Percentiles rank a stretch among this genome's conserved stretches.
Evolutionary conservation across 352 stramenopile genomes (phyloP).

Genomic region (Phytopythium chamaehyphon): DNA sequence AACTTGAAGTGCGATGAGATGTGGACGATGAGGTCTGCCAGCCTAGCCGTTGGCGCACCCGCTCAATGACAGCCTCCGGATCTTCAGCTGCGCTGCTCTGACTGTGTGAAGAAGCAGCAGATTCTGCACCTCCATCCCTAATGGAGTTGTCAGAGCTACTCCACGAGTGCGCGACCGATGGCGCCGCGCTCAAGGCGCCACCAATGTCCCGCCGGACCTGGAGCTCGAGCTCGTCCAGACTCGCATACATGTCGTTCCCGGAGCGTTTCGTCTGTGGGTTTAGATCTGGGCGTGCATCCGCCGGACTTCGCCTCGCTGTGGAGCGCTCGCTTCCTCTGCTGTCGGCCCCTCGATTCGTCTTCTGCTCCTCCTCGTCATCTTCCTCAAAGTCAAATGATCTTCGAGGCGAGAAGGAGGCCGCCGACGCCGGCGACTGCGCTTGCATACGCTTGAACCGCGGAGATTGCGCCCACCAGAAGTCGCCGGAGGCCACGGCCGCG

Average conservation of each 20-base stretch:
- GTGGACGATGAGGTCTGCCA: slow-evolving; percentile 10
- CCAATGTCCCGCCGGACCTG: slow-evolving; percentile 11
- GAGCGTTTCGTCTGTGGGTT: not conserved
- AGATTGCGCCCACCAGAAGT: slow-evolving; percentile 66
- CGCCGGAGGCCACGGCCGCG: slow-evolving; percentile 11
- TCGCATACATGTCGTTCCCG: not conserved
- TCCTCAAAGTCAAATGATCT: slow-evolving; percentile 18
- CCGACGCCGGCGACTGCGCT: slow-evolving; percentile 10
- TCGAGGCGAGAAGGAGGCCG: slow-evolving; percentile 17
- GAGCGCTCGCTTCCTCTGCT: slow-evolving; percentile 2
- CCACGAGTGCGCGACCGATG: slow-evolving; percentile 1
- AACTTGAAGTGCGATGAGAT: not conserved
- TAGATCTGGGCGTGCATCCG: not conserved
- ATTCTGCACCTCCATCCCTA: not conserved
- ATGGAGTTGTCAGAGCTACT: not conserved
- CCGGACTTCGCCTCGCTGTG: not conserved
- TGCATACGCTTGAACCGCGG: slow-evolving; percentile 15
- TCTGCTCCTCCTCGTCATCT: slow-evolving; percentile 9
- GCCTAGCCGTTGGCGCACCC: slow-evolving; percentile 50
- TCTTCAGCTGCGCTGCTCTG: slow-evolving; percentile 22
- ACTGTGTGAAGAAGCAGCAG: not conserved
- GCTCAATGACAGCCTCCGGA: slow-evolving; percentile 53
- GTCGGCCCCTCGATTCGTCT: slow-evolving; percentile 1
- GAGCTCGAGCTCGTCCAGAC: slow-evolving; percentile 19
- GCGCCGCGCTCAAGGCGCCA: not conserved